Evolutionary conservation across 1,284 basidiomycete genomes (phyloP).

Genomic region (Rhodotorula sp.): DNA sequence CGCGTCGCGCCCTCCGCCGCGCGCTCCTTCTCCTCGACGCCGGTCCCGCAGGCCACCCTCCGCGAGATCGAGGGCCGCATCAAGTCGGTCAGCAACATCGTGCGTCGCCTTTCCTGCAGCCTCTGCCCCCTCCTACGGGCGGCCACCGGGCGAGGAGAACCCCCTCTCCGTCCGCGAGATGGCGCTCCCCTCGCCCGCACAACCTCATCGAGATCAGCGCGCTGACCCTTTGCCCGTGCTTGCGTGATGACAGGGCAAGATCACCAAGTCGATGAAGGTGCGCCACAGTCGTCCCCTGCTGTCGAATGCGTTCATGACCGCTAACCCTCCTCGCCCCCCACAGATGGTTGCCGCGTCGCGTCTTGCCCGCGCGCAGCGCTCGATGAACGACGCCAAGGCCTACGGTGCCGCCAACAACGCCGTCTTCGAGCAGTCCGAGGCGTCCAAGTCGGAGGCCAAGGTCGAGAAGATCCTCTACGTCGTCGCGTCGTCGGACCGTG

Average conservation of each 20-base stretch:
- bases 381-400: slow-evolving; percentile 89
- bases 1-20: slow-evolving; percentile 53
- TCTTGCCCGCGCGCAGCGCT: slow-evolving; percentile 69
- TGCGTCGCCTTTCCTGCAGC: background rate
- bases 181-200: background rate
- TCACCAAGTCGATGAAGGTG: slow-evolving; percentile 92
- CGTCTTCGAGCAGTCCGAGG: slow-evolving; percentile 46
- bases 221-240: background rate
- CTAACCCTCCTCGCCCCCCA: background rate
- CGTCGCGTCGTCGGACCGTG: slow-evolving; percentile 96
- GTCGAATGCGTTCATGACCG: background rate
- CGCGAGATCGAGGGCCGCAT: slow-evolving; percentile 95
- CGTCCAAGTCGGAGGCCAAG: slow-evolving; percentile 41
- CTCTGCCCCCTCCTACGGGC: background rate
- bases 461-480: slow-evolving; percentile 75
- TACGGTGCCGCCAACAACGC: slow-evolving; percentile 73
- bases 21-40: slow-evolving; percentile 64
- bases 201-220: background rate
- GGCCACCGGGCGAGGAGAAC: background rate
- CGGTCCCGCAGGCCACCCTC: slow-evolving; percentile 92
- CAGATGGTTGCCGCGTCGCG: slow-evolving; percentile 87
- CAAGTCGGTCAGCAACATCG: slow-evolving; percentile 73
- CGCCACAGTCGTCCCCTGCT: background rate
- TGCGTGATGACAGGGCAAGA: slow-evolving; percentile 27
- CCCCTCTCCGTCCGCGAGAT: background rate